Conservation (phyloP, 176 grass and related monocot genomes). For the Triticum monococcum region DNA sequence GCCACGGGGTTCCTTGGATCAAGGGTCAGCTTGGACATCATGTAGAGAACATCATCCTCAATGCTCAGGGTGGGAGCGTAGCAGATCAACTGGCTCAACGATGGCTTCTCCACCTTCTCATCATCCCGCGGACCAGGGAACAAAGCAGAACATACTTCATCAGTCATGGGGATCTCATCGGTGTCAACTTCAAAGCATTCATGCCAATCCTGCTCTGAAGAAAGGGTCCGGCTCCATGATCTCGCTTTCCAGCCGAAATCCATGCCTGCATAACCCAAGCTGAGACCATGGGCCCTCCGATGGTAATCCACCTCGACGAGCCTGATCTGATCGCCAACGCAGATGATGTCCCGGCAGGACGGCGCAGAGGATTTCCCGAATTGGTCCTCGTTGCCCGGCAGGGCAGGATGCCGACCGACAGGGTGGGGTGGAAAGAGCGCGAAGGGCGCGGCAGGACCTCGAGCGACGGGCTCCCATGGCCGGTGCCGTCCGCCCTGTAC, state of each 20-base stretch:
- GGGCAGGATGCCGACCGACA: background rate
- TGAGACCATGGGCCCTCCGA: background rate
- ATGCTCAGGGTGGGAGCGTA: background rate
- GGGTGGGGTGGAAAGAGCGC: background rate
- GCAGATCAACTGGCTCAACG: background rate
- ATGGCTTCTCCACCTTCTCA: background rate
- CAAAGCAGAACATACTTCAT: background rate
- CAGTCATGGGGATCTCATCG: background rate
- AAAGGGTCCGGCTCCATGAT: background rate
- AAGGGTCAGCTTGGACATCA: background rate
- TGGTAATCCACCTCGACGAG: background rate
- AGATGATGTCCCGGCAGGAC: background rate
- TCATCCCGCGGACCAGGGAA: background rate
- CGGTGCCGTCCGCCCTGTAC: background rate
- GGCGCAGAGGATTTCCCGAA: background rate
- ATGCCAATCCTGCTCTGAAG: background rate
- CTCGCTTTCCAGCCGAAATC: background rate
- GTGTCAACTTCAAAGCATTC: background rate
- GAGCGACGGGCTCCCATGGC: background rate
- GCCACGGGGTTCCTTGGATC: background rate
- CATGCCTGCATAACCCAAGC: background rate
- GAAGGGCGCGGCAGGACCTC: background rate
- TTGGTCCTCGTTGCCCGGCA: background rate
- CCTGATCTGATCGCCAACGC: background rate
- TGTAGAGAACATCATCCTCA: background rate